phyloP scores from a whole-genome alignment of 2,329 filamentous ascomycete species.

The Fusarium nurragi region DNA sequence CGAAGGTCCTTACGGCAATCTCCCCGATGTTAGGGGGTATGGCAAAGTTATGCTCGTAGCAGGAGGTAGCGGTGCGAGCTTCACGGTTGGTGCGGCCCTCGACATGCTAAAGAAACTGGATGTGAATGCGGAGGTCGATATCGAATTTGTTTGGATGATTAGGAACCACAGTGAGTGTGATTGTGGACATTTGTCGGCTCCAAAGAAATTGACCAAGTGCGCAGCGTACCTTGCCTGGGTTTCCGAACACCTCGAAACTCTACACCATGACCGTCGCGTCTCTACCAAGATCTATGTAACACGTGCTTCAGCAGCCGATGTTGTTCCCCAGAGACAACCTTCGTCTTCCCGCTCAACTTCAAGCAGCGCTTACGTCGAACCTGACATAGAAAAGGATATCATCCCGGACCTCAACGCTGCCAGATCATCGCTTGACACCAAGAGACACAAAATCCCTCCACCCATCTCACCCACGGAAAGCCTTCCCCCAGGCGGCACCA shows the following conservation, averaged over 20 bases:
- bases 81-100: constrained; percentile 56
- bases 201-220: neutral
- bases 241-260: constrained; percentile 47
- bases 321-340: constrained; percentile 5
- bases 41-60: constrained; percentile 68
- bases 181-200: accelerated
- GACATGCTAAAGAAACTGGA: constrained; percentile 47
- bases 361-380: neutral
- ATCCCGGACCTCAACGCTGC: constrained; percentile 2
- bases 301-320: constrained; percentile 25
- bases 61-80: constrained; percentile 69
- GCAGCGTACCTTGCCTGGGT: constrained; percentile 53
- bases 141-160: constrained; percentile 55
- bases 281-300: constrained; percentile 51
- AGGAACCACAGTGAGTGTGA: constrained; percentile 48
- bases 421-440: constrained; percentile 13
- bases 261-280: constrained; percentile 46
- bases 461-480: neutral
- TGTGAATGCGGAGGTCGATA: constrained; percentile 34
- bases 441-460: constrained; percentile 32
- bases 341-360: constrained; percentile 26
- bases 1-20: constrained; percentile 68
- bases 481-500: constrained; percentile 18
- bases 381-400: constrained; percentile 23
- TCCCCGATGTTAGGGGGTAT: constrained; percentile 61